Base-by-base conservation (phyloP, 2,329 filamentous ascomycete species). In the Phialophora tarda region DNA sequence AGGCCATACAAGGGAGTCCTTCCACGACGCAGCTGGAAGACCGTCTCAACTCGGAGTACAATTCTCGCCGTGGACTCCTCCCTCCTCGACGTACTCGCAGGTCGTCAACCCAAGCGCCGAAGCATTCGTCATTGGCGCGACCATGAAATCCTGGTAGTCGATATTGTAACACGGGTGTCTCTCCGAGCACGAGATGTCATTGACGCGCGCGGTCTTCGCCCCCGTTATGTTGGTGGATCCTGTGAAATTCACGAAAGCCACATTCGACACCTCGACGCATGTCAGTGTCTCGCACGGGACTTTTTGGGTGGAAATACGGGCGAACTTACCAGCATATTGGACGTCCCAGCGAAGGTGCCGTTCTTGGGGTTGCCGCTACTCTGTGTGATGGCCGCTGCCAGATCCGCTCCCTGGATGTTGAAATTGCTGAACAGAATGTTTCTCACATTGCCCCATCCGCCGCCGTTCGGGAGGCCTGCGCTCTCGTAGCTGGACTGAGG, bases 351-450 rank as follows among this genome's bases (percentile, higher is more conserved):
- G 44, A 77, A 81, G 0, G 76, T 81, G 1, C 82, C 82, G 71
- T 86, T 84, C 24, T 51, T 51, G 48, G 48, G 48, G 62, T 84
- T 76, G 1, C 84, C 83, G 53, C 71, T 82, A 61, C 83, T 77
- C 71, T 86, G 79, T 0, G 74, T 81, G 62, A 87, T 84, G 1
- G 71, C 70, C 0, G 80, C 77, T 0, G 81, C 82, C 14, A 74
- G 70, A 14, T 78, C 77, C 1, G 83, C 79, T 11, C 83, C 84
- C 10, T 81, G 69, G 14, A 86, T 71, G 12, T 79, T 68, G 69
- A 86, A 85, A 67, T 86, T 85, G 21, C 78, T 77, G 67, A 86
- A 84, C 1, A 80, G 71, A 7, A 86, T 75, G 69, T 86, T 84
- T 14, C 77, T 74, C 3, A 86, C 80, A 3, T 74, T 76, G n/a